Evolutionary conservation across 768 basidiomycete genomes (phyloP), one percentile per base, ranked within the genome.

Genomic region (Lactarius pseudohatsudake): DNA sequence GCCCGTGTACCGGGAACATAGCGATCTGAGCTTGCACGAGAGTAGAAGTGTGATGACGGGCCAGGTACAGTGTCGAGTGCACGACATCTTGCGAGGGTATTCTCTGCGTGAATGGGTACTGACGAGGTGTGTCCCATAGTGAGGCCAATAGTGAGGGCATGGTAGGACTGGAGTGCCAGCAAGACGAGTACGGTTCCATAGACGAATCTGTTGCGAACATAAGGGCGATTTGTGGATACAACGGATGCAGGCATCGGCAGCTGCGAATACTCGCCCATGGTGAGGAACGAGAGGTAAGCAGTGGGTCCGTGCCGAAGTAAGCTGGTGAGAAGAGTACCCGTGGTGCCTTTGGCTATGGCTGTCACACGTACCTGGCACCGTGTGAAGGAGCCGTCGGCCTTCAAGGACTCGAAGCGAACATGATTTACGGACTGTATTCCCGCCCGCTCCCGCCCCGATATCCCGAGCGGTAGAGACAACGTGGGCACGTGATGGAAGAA

Each of bases 1-100:
- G 86, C 74, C 4, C 72, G 72, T 1, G 90, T 88, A 0, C 85
- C 88, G 0, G 73, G 73, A 8, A 79, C 84, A 66, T 79, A 84
- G 34, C 88, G 79, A 71, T 90, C 87, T 18, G 86, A 87, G 28
- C 67, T 76, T 64, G 72, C 70, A 61, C 77, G 74, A 47, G 65
- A 71, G 64, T 70, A 67, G 54, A 77, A 81, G 63, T 73, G 75
- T 41, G 71, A 58, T 9, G 76, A 77, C 57, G 80, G 80, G 2
- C 76, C 80, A 55, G 81, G 81, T 59, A 61, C 72, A 0, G 73
- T 70, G 55, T 75, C 68, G n/a, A 81, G 75, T 60, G 73, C 71
- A 5, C 59, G 69, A 68, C 81, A 82, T 63, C 73, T 76, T 56
- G 76, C 72, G 22, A 79, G 70, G 22, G 68, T 74, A 58, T 74